Percentiles rank a stretch among this genome's conserved stretches.
Evolutionary conservation across 2,329 filamentous ascomycete genomes (phyloP).

Genomic region (Beauveria sp.): DNA sequence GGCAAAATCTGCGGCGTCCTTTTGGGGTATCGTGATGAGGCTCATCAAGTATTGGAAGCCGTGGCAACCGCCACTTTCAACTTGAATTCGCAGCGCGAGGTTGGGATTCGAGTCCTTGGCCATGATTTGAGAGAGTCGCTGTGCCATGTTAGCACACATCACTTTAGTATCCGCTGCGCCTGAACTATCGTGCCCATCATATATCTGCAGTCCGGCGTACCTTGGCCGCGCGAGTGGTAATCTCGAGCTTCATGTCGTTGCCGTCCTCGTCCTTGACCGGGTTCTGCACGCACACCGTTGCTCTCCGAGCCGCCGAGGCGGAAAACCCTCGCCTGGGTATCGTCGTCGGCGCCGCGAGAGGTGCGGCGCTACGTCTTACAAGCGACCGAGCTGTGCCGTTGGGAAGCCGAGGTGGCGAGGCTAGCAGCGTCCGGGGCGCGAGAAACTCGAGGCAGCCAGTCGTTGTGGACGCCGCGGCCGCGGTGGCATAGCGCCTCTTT

Average conservation of each 20-base stretch:
- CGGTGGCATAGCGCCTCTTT: slow-evolving; percentile 24
- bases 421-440: slow-evolving; percentile 23
- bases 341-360: neutral
- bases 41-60: slow-evolving; percentile 98
- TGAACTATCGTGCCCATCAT: too few species aligned
- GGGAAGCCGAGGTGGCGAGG: slow-evolving; percentile 14
- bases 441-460: slow-evolving; percentile 32
- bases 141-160: slow-evolving; percentile 6
- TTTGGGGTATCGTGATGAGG: slow-evolving; percentile 55
- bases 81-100: slow-evolving; percentile 81
- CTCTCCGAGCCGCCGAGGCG: slow-evolving; percentile 25
- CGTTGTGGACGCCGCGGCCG: slow-evolving; percentile 19
- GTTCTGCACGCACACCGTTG: slow-evolving; percentile 54
- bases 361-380: neutral
- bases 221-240: slow-evolving; percentile 74
- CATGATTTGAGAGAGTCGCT: slow-evolving; percentile 75
- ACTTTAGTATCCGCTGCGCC: too few species aligned
- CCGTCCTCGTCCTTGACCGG: slow-evolving; percentile 76
- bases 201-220: slow-evolving; percentile 36
- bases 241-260: slow-evolving; percentile 73
- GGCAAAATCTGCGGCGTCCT: slow-evolving; percentile 26
- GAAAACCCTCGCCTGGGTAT: slow-evolving; percentile 27
- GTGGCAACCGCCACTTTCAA: slow-evolving; percentile 92
- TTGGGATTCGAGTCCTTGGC: slow-evolving; percentile 63
- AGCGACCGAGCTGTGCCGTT: slow-evolving; percentile 4